Base-by-base conservation (phyloP, 1,139 yeast species). In the Suhomyces bolitotheri region DNA sequence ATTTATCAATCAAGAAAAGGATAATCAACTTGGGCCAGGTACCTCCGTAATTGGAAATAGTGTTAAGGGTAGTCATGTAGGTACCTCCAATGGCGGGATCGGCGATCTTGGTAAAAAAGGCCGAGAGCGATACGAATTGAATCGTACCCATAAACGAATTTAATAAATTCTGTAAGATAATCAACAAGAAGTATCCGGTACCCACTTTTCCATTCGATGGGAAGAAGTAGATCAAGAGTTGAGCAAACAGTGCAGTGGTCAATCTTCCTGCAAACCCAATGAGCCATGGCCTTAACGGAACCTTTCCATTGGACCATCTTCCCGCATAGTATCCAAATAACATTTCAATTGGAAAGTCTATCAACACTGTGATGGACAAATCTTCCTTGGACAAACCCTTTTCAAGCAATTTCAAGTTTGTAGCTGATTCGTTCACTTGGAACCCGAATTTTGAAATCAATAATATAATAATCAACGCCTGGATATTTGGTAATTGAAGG, bases 41-140 rank as follows among this genome's bases (percentile, higher is more conserved):
- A 4, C 98, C 99, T 22, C 99, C 99, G 39, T 90, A 73, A 54
- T 92, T 92, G 23, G 95, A 82, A 33, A 92, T 69, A 0, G 99
- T 92, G 60, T 94, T 94, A 39, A 92, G 68, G 1, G 96, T 82
- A 0, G 98, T 92, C 97, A 94, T 92, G 59, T 92, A 92, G 0
- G 99, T 94, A 1, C 98, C 98, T 12, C 98, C 99, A 50, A 92
- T 87, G 10, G 80, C 63, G 0, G 98, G 97, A 58, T 92, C 98
- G 2, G 98, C 96, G 36, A 94, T 86, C 51, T 83, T 82, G 4
- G 97, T 90, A 60, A 90, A 97, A 68, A 92, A 94, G 0, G 97
- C 95, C 54, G 90, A 84, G 37, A 92, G 80, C 4, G 96, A 85
- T 17, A 92, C 97, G 64, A 94, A 92, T 58, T 90, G 97, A 38